These are phyloP conservation scores for Cladorrhinum sp. DNA, from an alignment of 2,329 filamentous ascomycete species.

Conservation along the genomic window DNA sequence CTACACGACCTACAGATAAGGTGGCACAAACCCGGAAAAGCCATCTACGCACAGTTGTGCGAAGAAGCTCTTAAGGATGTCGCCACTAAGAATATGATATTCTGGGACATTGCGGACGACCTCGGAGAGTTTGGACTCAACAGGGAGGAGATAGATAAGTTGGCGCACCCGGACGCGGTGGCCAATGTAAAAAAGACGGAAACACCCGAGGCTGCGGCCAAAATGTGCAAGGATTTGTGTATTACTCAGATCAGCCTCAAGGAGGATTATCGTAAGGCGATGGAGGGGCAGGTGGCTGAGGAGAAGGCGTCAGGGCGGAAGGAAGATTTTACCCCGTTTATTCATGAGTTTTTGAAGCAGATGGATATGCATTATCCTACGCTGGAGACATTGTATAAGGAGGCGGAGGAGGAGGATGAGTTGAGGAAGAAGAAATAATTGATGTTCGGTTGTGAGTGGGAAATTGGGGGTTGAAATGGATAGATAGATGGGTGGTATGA, in stretches of 20 bases:
- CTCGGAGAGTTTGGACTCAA: background rate
- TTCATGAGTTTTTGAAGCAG: background rate
- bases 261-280: background rate
- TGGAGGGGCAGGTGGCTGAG: background rate
- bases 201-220: background rate
- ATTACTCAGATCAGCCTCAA: background rate
- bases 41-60: background rate
- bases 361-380: background rate
- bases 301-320: background rate
- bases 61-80: background rate
- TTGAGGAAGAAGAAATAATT: background rate
- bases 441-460: no score
- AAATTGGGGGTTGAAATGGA: no score
- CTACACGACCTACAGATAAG: conserved; percentile 39
- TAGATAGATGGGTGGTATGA: no score
- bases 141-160: background rate
- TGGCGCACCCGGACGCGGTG: background rate
- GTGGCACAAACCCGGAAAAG: conserved; percentile 5
- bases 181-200: background rate
- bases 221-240: background rate
- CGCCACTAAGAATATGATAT: background rate
- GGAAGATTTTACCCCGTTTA: background rate
- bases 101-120: background rate
- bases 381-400: background rate
- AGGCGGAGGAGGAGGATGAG: background rate